Conservation (phyloP, 768 basidiomycete species). For the Chalciporus chontae region DNA sequence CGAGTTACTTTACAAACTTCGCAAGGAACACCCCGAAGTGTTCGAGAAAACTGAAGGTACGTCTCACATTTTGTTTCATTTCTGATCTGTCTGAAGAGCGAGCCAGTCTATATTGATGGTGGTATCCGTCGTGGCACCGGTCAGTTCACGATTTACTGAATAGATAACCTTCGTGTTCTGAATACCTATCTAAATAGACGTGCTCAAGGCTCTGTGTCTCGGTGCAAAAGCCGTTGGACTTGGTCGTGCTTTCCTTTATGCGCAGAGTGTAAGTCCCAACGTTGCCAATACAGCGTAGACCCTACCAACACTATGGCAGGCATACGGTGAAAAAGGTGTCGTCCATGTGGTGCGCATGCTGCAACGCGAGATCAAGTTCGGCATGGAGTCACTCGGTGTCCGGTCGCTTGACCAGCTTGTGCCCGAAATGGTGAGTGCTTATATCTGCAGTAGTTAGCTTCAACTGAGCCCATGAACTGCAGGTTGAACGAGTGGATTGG, state of each 20-base stretch:
- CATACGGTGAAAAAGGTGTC: slow-evolving; percentile 72
- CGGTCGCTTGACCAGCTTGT: slow-evolving; percentile 58
- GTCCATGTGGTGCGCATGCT: slow-evolving; percentile 63
- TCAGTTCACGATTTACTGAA: slow-evolving; percentile 23
- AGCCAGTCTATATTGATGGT: slow-evolving; percentile 83
- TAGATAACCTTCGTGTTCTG: neutral
- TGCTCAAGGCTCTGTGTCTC: slow-evolving; percentile 85
- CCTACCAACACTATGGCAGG: slow-evolving; percentile 38
- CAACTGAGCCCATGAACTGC: slow-evolving; percentile 2
- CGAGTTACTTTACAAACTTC: slow-evolving; percentile 73
- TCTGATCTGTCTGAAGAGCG: slow-evolving; percentile 5
- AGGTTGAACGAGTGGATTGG: slow-evolving; percentile 71
- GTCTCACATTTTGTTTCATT: slow-evolving; percentile 1
- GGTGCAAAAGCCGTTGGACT: slow-evolving; percentile 86
- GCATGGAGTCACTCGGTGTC: slow-evolving; percentile 76
- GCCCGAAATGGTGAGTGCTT: slow-evolving; percentile 64
- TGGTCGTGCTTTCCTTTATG: slow-evolving; percentile 83
- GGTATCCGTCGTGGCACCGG: slow-evolving; percentile 72
- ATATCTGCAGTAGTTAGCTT: neutral
- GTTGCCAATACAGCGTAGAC: neutral
- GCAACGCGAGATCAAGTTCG: slow-evolving; percentile 70
- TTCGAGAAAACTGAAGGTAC: slow-evolving; percentile 68
- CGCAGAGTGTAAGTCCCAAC: slow-evolving; percentile 59
- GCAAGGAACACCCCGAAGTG: slow-evolving; percentile 69
- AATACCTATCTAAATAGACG: slow-evolving; percentile 42